Evolutionary conservation across 345 rosid genomes (phyloP).

Genomic region (Salix caprea): DNA sequence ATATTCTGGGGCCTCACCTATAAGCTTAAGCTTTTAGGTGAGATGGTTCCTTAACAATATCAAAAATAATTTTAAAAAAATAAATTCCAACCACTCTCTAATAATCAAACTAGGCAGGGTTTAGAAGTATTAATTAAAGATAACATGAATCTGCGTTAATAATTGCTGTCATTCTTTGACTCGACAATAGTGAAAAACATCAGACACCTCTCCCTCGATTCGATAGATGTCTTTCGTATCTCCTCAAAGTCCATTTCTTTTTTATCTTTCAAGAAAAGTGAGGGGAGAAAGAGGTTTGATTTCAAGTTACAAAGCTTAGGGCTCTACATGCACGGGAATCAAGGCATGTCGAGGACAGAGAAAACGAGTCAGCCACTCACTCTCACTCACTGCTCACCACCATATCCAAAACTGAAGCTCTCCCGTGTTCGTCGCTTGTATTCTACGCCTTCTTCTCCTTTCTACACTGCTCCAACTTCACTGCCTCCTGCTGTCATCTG

Average conservation of each 20-base stretch:
- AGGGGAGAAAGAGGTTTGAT: neutral
- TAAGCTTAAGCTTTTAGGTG: too few relatives aligned
- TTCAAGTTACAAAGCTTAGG: slow-evolving; percentile 25
- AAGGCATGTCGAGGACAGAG: neutral
- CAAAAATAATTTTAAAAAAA: too few relatives aligned
- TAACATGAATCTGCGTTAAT: neutral
- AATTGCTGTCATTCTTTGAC: neutral
- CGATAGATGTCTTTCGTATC: neutral
- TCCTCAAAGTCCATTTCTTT: neutral
- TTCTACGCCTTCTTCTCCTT: slow-evolving; percentile 15
- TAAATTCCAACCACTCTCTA: too few relatives aligned
- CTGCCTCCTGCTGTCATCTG: neutral
- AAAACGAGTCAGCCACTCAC: neutral
- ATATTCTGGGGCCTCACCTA: too few relatives aligned
- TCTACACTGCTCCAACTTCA: neutral
- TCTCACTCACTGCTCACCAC: neutral
- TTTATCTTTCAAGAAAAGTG: neutral
- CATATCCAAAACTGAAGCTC: neutral
- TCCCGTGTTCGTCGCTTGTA: slow-evolving; percentile 37
- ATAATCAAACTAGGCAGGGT: too few relatives aligned
- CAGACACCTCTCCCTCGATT: neutral
- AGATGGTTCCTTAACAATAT: too few relatives aligned
- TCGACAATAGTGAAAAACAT: neutral
- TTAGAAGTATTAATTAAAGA: neutral
- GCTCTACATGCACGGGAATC: slow-evolving; percentile 23